Evolutionary conservation across 23 red algal genomes (phyloP).

Genomic region (Agarophyton chilense): DNA sequence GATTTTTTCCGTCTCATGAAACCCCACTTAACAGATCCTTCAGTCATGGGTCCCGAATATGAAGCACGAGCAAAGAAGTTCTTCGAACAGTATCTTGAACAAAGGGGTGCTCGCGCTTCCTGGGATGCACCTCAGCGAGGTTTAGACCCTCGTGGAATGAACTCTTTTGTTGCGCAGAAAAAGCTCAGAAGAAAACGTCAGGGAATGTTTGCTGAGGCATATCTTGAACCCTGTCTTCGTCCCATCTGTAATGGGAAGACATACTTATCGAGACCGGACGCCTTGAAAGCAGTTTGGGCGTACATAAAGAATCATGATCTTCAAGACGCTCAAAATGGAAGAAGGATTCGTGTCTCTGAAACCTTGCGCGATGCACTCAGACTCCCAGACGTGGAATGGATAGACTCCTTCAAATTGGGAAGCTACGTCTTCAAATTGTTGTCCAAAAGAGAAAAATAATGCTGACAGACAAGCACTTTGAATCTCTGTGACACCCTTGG

Average conservation of each 20-base stretch:
- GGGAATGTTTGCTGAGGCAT: slow-evolving; percentile 34
- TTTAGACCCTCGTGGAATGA: slow-evolving; percentile 12
- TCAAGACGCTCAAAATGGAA: slow-evolving; percentile 24
- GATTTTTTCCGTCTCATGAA: background rate
- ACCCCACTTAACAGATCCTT: slow-evolving; percentile 21
- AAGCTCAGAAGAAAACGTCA: background rate
- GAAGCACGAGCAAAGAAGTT: slow-evolving; percentile 18
- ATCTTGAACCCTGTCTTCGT: slow-evolving; percentile 5
- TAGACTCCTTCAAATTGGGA: slow-evolving; percentile 35
- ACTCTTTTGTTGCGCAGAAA: slow-evolving; percentile 15
- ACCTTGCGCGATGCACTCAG: slow-evolving; percentile 33
- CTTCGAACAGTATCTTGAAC: slow-evolving; percentile 28
- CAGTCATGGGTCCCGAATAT: slow-evolving; percentile 16
- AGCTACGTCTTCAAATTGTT: slow-evolving; percentile 21
- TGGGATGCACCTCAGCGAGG: background rate
- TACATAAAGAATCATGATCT: slow-evolving; percentile 39
- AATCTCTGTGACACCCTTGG: background rate
- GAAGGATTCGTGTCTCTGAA: slow-evolving; percentile 30
- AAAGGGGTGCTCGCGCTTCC: slow-evolving; percentile 13
- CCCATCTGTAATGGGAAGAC: slow-evolving; percentile 39
- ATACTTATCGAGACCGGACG: slow-evolving; percentile 22
- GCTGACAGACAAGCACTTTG: too few relatives aligned
- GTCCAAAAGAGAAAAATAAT: background rate
- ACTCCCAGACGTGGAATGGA: slow-evolving; percentile 26
- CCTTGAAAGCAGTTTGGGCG: slow-evolving; percentile 43